A percentile compares a stretch with the other conserved stretches of the same genome.
Conservation (phyloP, 352 stramenopile genomes). For the Pelagophyceae sp. region DNA sequence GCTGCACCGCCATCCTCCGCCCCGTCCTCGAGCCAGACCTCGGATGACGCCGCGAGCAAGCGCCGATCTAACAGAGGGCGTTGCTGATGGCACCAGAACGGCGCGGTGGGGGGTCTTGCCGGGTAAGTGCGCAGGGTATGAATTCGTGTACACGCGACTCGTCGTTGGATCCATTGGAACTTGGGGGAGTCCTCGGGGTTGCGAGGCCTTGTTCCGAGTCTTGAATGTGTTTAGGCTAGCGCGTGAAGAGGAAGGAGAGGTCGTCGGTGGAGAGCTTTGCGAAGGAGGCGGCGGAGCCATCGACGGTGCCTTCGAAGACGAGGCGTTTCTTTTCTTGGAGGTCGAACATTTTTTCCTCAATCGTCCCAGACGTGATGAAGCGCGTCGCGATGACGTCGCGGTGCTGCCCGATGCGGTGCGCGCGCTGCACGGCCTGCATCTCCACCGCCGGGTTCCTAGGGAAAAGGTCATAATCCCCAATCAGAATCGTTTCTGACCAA, state of each 20-base stretch:
- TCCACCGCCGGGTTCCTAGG: slow-evolving; percentile 91
- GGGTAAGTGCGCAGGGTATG: too few species aligned
- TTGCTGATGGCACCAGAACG: too few species aligned
- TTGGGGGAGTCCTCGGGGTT: too few species aligned
- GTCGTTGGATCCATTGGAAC: too few species aligned
- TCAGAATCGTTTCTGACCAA: too few species aligned
- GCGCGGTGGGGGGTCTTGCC: too few species aligned
- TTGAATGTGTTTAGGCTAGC: too few species aligned
- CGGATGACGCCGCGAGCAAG: background rate
- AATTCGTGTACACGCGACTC: too few species aligned
- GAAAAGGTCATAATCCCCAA: too few species aligned
- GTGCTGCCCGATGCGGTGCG: slow-evolving; percentile 81
- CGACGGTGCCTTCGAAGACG: slow-evolving; percentile 98
- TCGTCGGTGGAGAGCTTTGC: slow-evolving; percentile 83
- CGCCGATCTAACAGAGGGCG: too few species aligned
- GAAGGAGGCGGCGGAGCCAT: slow-evolving; percentile 71
- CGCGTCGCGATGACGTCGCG: background rate
- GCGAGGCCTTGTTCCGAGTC: too few species aligned
- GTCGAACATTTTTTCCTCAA: slow-evolving; percentile 96
- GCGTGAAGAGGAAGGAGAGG: slow-evolving; percentile 75
- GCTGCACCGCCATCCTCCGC: background rate
- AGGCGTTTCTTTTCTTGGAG: slow-evolving; percentile 85
- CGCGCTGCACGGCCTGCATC: slow-evolving; percentile 91
- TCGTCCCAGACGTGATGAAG: slow-evolving; percentile 28
- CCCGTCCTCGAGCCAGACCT: background rate